Conservation (phyloP, 2,329 filamentous ascomycete species). For the Penicillium palitans region DNA sequence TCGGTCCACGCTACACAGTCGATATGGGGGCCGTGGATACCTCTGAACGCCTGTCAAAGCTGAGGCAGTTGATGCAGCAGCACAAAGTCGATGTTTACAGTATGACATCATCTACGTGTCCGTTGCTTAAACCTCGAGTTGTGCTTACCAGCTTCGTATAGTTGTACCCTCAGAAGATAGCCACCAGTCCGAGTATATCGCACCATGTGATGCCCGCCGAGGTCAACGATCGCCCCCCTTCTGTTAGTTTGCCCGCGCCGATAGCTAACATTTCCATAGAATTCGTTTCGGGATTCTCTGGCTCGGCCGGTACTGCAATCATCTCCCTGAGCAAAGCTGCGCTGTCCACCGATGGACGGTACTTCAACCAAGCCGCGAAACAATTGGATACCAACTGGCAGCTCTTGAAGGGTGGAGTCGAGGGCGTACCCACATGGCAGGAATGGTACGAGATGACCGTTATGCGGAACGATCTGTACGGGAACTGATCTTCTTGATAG, state of each 20-base stretch:
- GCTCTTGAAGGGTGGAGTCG: constrained; percentile 86
- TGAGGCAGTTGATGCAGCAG: constrained; percentile 84
- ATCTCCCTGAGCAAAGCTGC: constrained; percentile 83
- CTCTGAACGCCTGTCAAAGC: constrained; percentile 68
- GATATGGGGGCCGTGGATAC: constrained; percentile 82
- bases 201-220: constrained; percentile 87
- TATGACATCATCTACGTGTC: constrained; percentile 47
- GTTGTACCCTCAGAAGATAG: constrained; percentile 96
- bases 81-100: constrained; percentile 88
- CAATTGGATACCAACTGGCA: constrained; percentile 91
- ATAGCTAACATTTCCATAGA: constrained; percentile 46
- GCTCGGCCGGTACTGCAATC: constrained; percentile 90
- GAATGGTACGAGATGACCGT: constrained; percentile 67
- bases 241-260: constrained; percentile 8
- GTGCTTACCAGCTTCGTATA: constrained; percentile 49
- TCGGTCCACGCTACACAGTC: constrained; percentile 38
- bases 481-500: constrained; percentile 35
- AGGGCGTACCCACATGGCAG: constrained; percentile 95
- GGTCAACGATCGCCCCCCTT: constrained; percentile 43
- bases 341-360: constrained; percentile 90
- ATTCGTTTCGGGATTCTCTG: constrained; percentile 91
- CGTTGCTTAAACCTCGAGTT: constrained; percentile 9
- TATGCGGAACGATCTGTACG: background rate
- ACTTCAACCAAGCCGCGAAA: constrained; percentile 93
- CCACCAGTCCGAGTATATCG: constrained; percentile 97